Percentiles rank a stretch among this genome's conserved stretches.
Conservation (phyloP, 2,329 filamentous ascomycete genomes). For the Aspergillus fumigatus region DNA sequence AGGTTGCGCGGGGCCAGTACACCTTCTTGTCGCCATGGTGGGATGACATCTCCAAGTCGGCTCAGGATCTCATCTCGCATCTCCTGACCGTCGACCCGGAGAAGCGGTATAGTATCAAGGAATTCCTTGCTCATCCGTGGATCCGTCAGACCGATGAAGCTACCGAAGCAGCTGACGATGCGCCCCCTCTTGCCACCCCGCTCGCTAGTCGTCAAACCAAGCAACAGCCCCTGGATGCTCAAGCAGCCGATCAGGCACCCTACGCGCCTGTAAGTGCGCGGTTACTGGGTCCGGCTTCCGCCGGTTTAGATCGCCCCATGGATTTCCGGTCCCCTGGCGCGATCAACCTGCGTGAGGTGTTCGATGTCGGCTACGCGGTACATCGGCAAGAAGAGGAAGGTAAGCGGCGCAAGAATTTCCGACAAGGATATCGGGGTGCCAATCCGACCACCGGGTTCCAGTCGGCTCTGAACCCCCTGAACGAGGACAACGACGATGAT, state of each 20-base stretch:
- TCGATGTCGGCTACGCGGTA: conserved; percentile 96
- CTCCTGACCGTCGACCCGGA: conserved; percentile 91
- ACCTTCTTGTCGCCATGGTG: conserved; percentile 98
- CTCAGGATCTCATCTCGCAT: conserved; percentile 90
- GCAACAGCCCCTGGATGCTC: conserved; percentile 53
- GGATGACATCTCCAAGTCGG: conserved; percentile 95
- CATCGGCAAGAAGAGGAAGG: conserved; percentile 94
- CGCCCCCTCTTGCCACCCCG: conserved; percentile 67
- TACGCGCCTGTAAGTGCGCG: conserved; percentile 49
- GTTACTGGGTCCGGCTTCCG: conserved; percentile 53
- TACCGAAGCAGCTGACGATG: conserved; percentile 63
- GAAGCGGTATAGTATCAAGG: conserved; percentile 85
- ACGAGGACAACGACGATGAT: conserved; percentile 60
- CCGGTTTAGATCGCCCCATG: conserved; percentile 60
- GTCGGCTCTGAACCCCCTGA: conserved; percentile 59
- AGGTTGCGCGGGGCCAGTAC: conserved; percentile 93
- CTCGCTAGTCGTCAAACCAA: conserved; percentile 54
- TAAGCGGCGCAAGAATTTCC: conserved; percentile 81
- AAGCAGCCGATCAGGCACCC: conserved; percentile 32
- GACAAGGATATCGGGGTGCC: conserved; percentile 62
- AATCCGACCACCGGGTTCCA: conserved; percentile 53
- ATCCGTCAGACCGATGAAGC: conserved; percentile 67
- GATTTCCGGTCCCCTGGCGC: conserved; percentile 95
- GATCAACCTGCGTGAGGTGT: conserved; percentile 93
- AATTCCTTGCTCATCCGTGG: conserved; percentile 96